Evolutionary conservation across 805 yeast genomes (phyloP).

Genomic region (Starmerella bacillaris): DNA sequence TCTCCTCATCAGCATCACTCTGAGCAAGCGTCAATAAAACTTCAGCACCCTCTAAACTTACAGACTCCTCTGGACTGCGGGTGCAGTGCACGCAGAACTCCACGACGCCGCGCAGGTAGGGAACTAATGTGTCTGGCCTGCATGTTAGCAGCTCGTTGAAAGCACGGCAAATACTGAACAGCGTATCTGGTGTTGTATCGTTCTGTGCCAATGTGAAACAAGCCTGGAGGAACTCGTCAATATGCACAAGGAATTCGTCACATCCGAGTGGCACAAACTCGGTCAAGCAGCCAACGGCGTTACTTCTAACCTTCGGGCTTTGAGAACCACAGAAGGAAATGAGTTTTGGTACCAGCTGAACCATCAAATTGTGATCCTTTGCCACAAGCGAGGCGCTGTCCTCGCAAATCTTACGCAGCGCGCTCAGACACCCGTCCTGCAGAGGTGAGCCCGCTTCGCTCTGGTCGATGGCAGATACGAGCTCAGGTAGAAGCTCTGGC

Average conservation of each 20-base stretch:
- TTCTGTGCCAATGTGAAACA: slow-evolving; percentile 49
- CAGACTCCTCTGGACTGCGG: slow-evolving; percentile 46
- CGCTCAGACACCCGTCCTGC: slow-evolving; percentile 63
- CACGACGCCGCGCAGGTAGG: slow-evolving; percentile 74
- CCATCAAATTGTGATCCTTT: slow-evolving; percentile 40
- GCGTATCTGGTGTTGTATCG: slow-evolving; percentile 39
- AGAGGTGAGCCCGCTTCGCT: slow-evolving; percentile 23
- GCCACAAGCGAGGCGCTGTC: slow-evolving; percentile 57
- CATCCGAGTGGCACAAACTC: slow-evolving; percentile 54
- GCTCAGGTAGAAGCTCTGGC: slow-evolving; percentile 56
- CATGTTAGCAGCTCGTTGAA: slow-evolving; percentile 54
- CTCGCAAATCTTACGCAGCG: slow-evolving; percentile 77
- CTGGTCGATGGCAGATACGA: slow-evolving; percentile 41
- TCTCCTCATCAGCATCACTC: slow-evolving; percentile 35
- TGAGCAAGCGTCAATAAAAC: slow-evolving; percentile 63
- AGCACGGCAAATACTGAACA: slow-evolving; percentile 59
- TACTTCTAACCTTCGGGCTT: slow-evolving; percentile 33
- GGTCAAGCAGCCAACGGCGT: slow-evolving; percentile 52
- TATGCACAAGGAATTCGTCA: slow-evolving; percentile 42
- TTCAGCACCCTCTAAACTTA: slow-evolving; percentile 85
- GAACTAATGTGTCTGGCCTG: slow-evolving; percentile 61
- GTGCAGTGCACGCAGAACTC: slow-evolving; percentile 68
- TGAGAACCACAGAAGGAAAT: slow-evolving; percentile 31
- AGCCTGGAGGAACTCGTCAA: slow-evolving; percentile 48
- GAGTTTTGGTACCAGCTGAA: slow-evolving; percentile 42